Base-by-base conservation (phyloP, 1,284 basidiomycete species). In the Boletus mariae region DNA sequence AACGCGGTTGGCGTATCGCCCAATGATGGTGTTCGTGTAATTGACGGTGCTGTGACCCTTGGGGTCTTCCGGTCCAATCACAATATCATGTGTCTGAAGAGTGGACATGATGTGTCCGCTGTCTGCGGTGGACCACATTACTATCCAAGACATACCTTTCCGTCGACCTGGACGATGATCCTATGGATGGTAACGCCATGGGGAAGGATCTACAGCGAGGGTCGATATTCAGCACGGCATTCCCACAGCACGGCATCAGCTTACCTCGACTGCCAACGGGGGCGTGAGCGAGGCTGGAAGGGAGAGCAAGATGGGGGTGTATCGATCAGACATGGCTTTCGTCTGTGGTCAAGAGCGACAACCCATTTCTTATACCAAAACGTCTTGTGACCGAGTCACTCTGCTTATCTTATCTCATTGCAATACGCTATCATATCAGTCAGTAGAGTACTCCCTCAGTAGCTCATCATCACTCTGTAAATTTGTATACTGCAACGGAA, bases 21-120 rank as follows among this genome's bases (percentile, higher is more conserved):
- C 87, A 53, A 90, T 76, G 63, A 88, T 76, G 11, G 83, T 81
- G 70, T 89, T 89, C 45, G 78, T 82, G 70, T 88, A 89, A 69
- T 83, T 86, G 65, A 82, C 76, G 11, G 65, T 71, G 42, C 73
- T 65, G 66, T 88, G 85, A 60, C 76, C 80, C 55, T 75, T 64
- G 49, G 85, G 80, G 31, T 74, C 69, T 71, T 87, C 84, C 29
- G 87, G 86, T 12, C 86, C 87, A 58, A 88, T 75, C 45, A 90
- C 78, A 55, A 90, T 79, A 66, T 89, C 87, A 70, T 88, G 84
- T 9, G 83, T 85, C 84, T 87, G 49, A 3, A 34, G 38, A 10
- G 35, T 9, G 20, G 20, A 20, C 7, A 11, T 40, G 12, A 15
- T 41, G 25, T 26, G 15, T 42, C 13, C 11, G 12, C 11, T 40